Base-by-base conservation (phyloP, 2,329 filamentous ascomycete genomes). In the Arachnopeziza araneosa region DNA sequence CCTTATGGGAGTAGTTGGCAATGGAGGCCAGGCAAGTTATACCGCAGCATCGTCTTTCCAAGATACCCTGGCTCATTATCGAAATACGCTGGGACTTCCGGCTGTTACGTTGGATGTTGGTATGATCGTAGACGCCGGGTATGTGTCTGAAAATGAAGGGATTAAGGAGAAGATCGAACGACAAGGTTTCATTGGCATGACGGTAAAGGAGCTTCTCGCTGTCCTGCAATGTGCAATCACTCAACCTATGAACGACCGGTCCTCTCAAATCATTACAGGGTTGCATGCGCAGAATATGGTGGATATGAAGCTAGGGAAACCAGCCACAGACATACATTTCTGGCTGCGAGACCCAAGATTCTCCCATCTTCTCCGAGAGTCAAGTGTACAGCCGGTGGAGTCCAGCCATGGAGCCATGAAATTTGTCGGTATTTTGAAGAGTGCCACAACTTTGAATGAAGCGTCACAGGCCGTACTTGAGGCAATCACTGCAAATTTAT, bases 11-110 rank as follows among this genome's bases (percentile, higher is more conserved):
- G 55, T 62, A 21, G 49, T 60, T 22, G 64, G 64, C 21, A 52
- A 32, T n/a, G 24, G 21, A n/a, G 44, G 52, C 24, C 63, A 65
- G 57, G 55, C 52, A n/a, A 58, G 53, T 36, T 65, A 65, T 30
- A 44, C 52, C 2, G 58, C 62, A 14, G 74, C 65, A 0, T 74
- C 74, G 51, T 69, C 68, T 0, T 77, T 59, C 48, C 24, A 62
- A 51, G 58, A 65, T 49, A 52, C 59, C 17, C 36, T 66, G 23
- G 61, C 62, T 1, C 52, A 55, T 2, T 61, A 64, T 36, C 56
- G 63, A 17, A 30, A 44, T 17, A 14, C 23, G 30, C n/a, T 23
- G 6, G 62, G 64, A n/a, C 52, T 64, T 24, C 52, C 56, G 26
- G 64, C 62, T 6, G 54, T 53, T 19, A 30, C 60, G 7, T 30